Evolutionary conservation across 345 rosid genomes (phyloP).

Genomic region (Populus pruinosa): DNA sequence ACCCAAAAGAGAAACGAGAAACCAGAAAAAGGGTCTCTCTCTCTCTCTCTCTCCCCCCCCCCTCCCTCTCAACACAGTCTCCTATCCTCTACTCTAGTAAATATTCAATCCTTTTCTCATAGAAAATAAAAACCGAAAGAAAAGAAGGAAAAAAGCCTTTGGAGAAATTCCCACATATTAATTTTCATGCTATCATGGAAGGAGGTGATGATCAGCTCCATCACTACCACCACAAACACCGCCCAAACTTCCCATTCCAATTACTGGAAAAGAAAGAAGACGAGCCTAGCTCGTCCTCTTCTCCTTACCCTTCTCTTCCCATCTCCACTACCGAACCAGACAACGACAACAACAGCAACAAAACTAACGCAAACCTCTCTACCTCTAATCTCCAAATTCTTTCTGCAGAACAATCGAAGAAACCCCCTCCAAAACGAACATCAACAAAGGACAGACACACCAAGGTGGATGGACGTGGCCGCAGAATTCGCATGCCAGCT

Average conservation of each 20-base stretch:
- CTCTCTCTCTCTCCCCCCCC: background rate
- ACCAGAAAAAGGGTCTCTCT: background rate
- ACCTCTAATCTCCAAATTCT: conserved; percentile 32
- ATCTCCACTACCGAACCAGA: conserved; percentile 26
- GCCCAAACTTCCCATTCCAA: conserved; percentile 72
- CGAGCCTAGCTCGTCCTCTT: conserved; percentile 57
- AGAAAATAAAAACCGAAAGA: conserved; percentile 1
- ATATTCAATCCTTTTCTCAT: background rate
- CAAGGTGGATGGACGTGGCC: conserved; percentile 91
- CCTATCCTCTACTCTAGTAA: background rate
- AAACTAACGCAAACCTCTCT: conserved; percentile 27
- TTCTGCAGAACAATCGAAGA: conserved; percentile 44
- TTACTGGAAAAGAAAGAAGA: conserved; percentile 82
- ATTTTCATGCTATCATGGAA: conserved; percentile 54
- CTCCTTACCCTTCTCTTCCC: conserved; percentile 50
- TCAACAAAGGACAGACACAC: conserved; percentile 96
- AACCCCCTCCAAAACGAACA: conserved; percentile 71
- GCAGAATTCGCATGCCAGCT: conserved; percentile 99
- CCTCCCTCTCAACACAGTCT: background rate
- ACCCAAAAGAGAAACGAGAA: conserved; percentile 5
- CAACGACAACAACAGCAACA: conserved; percentile 27
- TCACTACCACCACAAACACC: conserved; percentile 27
- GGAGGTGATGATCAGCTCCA: conserved; percentile 55
- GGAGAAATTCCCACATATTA: conserved; percentile 24
- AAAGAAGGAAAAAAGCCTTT: conserved; percentile 11